A percentile compares a stretch with the other conserved stretches of the same genome.
Conservation (phyloP, 148 eudicot species). For the Hydrangea macrophylla region DNA sequence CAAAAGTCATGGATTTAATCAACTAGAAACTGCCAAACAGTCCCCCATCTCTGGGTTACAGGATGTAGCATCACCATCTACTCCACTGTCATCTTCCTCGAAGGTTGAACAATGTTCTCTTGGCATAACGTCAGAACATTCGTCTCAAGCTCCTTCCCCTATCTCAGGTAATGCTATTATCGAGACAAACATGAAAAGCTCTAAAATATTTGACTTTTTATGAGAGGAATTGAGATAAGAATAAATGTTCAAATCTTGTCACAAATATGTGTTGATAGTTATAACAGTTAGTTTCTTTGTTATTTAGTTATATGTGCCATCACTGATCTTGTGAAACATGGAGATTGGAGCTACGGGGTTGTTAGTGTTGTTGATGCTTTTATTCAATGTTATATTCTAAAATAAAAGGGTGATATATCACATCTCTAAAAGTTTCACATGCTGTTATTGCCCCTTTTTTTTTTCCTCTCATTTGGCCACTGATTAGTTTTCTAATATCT, state of each 20-base stretch:
- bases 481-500: background rate
- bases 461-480: background rate
- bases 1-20: conserved; percentile 25
- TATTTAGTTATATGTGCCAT: background rate
- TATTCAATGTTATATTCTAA: no score
- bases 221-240: background rate
- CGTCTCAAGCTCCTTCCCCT: conserved; percentile 53
- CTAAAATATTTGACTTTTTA: no score
- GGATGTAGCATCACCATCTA: conserved; percentile 42
- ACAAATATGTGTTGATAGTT: background rate
- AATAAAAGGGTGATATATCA: no score
- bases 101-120: conserved; percentile 34
- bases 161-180: conserved; percentile 93
- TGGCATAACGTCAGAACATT: conserved; percentile 28
- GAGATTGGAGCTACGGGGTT: background rate
- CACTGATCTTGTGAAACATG: background rate
- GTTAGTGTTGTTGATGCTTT: no score
- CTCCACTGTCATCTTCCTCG: conserved; percentile 35
- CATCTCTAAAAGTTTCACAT: background rate
- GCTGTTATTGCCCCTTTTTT: background rate
- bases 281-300: no score
- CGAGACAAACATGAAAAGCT: no score
- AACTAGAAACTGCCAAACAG: conserved; percentile 27
- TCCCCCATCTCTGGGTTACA: conserved; percentile 30
- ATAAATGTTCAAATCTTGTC: background rate